phyloP scores from a whole-genome alignment of 108 stramenopile species.

The Pinguiococcus pyrenoidosus region DNA sequence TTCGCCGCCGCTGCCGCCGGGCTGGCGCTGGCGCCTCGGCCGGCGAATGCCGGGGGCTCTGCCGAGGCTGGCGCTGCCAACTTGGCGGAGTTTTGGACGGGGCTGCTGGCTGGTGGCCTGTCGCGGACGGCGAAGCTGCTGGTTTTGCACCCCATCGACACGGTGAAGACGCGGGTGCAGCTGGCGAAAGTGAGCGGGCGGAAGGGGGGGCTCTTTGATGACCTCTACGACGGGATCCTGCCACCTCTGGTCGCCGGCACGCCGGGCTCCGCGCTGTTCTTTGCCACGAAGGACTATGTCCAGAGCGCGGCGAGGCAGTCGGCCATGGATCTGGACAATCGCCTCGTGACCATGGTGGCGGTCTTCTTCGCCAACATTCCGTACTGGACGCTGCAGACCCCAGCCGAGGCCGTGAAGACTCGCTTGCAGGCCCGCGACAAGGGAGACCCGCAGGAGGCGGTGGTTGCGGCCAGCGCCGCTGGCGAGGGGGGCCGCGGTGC shows the following conservation, averaged over 20 bases:
- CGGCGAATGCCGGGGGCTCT: too few relatives aligned
- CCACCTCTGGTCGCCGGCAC: constrained; percentile 27
- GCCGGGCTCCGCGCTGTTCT: constrained; percentile 32
- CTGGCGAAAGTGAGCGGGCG: neutral
- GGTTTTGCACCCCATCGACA: constrained; percentile 31
- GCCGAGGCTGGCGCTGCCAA: too few relatives aligned
- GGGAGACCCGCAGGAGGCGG: neutral
- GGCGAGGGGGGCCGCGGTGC: neutral
- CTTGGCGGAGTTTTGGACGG: neutral
- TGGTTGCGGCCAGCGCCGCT: neutral
- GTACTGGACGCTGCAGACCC: constrained; percentile 28
- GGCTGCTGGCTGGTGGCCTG: constrained; percentile 27
- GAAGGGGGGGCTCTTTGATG: constrained; percentile 5
- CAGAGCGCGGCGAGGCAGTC: constrained; percentile 2
- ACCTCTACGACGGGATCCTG: constrained; percentile 25
- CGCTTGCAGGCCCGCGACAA: neutral
- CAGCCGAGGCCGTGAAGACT: constrained; percentile 29
- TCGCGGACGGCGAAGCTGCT: constrained; percentile 27
- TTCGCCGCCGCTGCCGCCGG: too few relatives aligned
- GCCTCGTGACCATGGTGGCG: constrained; percentile 7
- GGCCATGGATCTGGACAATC: neutral
- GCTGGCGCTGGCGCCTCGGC: too few relatives aligned
- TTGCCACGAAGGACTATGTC: constrained; percentile 25
- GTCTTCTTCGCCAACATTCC: constrained; percentile 27
- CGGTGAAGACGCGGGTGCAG: constrained; percentile 20